Evolutionary conservation across 495 filamentous ascomycete genomes (phyloP).

Genomic region (Penicillium atrosanguineum): DNA sequence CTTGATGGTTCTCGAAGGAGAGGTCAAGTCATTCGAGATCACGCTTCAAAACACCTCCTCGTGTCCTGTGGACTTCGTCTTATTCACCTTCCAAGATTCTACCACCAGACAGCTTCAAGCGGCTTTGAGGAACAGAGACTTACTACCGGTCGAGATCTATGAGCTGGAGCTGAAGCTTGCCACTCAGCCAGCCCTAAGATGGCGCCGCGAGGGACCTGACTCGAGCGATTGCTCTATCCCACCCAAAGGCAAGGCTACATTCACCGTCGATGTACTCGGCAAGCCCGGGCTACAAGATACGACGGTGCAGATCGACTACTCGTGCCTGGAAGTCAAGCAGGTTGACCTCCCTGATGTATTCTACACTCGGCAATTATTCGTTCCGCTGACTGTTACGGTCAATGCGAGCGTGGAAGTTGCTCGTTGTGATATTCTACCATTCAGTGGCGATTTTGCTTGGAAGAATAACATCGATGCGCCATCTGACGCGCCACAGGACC

Average conservation of each 20-base stretch:
- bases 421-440: constrained; percentile 74
- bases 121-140: constrained; percentile 70
- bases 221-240: constrained; percentile 54
- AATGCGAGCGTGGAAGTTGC: constrained; percentile 83
- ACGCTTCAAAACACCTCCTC: constrained; percentile 78
- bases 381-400: constrained; percentile 84
- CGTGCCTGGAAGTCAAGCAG: constrained; percentile 60
- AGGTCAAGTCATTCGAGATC: constrained; percentile 71
- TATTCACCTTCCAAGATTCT: constrained; percentile 88
- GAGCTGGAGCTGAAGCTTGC: constrained; percentile 78
- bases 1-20: constrained; percentile 88
- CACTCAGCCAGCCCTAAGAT: constrained; percentile 69
- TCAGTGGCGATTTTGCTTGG: constrained; percentile 58
- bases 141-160: constrained; percentile 73
- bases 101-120: constrained; percentile 72
- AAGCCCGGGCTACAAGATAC: constrained; percentile 81
- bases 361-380: constrained; percentile 77
- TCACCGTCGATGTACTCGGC: constrained; percentile 81
- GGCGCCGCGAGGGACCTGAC: constrained; percentile 53
- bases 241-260: constrained; percentile 65
- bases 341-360: constrained; percentile 68
- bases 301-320: constrained; percentile 81
- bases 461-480: constrained; percentile 33
- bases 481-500: constrained; percentile 5
- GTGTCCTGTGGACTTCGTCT: constrained; percentile 74